phyloP scores from a whole-genome alignment of 345 rosid genomes.

The Litchi chinensis region DNA sequence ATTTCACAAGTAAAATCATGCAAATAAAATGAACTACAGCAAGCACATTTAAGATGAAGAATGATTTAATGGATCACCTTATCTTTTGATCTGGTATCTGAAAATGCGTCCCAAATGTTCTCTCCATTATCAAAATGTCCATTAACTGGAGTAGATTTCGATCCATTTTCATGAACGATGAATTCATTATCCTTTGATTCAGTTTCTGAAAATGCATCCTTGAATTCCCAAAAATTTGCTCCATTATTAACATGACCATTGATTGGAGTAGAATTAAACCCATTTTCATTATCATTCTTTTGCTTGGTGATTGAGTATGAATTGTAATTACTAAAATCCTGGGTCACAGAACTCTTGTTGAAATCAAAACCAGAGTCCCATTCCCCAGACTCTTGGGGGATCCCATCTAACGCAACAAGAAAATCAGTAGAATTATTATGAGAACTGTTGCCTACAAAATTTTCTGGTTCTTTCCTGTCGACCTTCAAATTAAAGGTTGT shows the following conservation, averaged over 20 bases:
- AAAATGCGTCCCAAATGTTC: slow-evolving; percentile 48
- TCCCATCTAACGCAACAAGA: slow-evolving; percentile 21
- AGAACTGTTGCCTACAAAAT: slow-evolving; percentile 18
- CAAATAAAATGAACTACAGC: not conserved
- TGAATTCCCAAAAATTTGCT: slow-evolving; percentile 53
- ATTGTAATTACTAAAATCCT: slow-evolving; percentile 13
- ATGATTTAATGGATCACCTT: slow-evolving; percentile 41
- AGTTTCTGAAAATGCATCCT: slow-evolving; percentile 47
- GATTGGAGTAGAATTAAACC: slow-evolving; percentile 24
- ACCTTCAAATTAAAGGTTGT: slow-evolving; percentile 36
- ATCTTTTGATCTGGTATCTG: slow-evolving; percentile 38
- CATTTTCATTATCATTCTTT: slow-evolving; percentile 20
- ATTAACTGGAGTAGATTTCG: slow-evolving; percentile 25
- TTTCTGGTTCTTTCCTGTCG: slow-evolving; percentile 23
- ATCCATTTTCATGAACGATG: slow-evolving; percentile 10
- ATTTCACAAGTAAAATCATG: slow-evolving; percentile 25
- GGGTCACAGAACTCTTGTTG: slow-evolving; percentile 22
- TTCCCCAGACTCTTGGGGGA: slow-evolving; percentile 34
- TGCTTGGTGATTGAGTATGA: slow-evolving; percentile 27
- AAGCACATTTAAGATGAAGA: not conserved
- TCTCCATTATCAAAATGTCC: slow-evolving; percentile 31
- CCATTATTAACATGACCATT: slow-evolving; percentile 26
- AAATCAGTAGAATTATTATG: slow-evolving; percentile 21
- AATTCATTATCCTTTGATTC: slow-evolving; percentile 28
- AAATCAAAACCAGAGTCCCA: slow-evolving; percentile 44